Evolutionary conservation across 345 rosid species (phyloP).

Genomic region (Salix caprea): DNA sequence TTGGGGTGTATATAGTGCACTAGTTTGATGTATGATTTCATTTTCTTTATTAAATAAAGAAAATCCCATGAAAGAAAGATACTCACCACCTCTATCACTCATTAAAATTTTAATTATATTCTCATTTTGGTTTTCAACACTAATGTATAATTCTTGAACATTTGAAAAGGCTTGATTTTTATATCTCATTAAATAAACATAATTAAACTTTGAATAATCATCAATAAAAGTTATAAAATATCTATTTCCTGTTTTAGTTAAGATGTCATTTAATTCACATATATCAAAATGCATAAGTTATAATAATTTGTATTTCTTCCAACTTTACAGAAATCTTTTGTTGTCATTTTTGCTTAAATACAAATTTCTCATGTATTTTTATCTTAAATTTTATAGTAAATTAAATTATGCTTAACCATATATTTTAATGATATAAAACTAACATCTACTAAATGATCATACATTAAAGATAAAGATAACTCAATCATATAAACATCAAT

Average conservation of each 20-base stretch:
- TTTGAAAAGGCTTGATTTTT: background rate
- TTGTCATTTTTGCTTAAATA: background rate
- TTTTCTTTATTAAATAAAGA: background rate
- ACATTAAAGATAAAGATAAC: background rate
- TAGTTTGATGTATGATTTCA: background rate
- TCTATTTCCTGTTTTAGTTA: background rate
- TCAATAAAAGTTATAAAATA: background rate
- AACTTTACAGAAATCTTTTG: background rate
- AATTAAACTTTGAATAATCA: background rate
- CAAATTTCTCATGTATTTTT: background rate
- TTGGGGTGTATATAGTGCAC: background rate
- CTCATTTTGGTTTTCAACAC: background rate
- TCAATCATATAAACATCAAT: background rate
- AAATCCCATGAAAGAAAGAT: background rate
- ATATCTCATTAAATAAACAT: background rate
- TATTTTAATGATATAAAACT: background rate
- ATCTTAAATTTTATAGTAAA: background rate
- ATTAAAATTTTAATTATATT: background rate
- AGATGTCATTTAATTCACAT: background rate
- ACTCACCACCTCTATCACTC: background rate
- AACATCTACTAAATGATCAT: background rate
- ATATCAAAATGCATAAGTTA: background rate
- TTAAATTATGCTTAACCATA: background rate
- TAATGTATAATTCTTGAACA: background rate
- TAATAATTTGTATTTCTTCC: background rate